Evolutionary conservation across 2,329 filamentous ascomycete species (phyloP).

Genomic region (Didymella exigua): DNA sequence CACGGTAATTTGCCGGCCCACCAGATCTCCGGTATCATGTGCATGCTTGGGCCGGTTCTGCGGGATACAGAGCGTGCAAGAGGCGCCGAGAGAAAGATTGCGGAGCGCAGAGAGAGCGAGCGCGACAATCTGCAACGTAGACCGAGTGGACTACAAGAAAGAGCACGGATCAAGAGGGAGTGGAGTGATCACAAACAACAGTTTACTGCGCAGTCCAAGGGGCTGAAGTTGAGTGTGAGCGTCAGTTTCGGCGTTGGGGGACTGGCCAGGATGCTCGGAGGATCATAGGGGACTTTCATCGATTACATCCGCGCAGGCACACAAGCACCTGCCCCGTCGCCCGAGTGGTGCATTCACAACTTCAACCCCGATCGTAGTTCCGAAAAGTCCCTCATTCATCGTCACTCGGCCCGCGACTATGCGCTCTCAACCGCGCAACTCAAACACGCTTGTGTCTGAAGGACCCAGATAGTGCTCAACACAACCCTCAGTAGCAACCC

Average conservation of each 20-base stretch:
- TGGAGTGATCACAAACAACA: constrained; percentile 36
- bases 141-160: constrained; percentile 26
- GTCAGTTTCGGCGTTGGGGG: constrained; percentile 36
- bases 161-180: constrained; percentile 32
- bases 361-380: too few relatives aligned
- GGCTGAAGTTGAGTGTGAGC: constrained; percentile 39
- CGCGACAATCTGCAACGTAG: constrained; percentile 10
- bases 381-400: too few relatives aligned
- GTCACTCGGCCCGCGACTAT: too few relatives aligned
- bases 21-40: constrained; percentile 22
- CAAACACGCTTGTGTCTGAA: too few relatives aligned
- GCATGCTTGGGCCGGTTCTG: constrained; percentile 27
- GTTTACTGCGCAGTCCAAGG: constrained; percentile 32
- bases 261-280: constrained; percentile 30
- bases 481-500: too few relatives aligned
- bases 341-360: too few relatives aligned
- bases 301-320: too few relatives aligned
- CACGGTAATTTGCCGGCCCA: constrained; percentile 38
- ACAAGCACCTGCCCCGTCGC: too few relatives aligned
- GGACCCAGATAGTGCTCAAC: too few relatives aligned
- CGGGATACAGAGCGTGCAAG: constrained; percentile 22
- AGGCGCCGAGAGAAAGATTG: constrained; percentile 16
- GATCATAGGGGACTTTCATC: not conserved
- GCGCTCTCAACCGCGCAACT: too few relatives aligned
- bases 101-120: constrained; percentile 5